phyloP scores from a whole-genome alignment of 352 stramenopile genomes.

The Pythium angustatum region DNA sequence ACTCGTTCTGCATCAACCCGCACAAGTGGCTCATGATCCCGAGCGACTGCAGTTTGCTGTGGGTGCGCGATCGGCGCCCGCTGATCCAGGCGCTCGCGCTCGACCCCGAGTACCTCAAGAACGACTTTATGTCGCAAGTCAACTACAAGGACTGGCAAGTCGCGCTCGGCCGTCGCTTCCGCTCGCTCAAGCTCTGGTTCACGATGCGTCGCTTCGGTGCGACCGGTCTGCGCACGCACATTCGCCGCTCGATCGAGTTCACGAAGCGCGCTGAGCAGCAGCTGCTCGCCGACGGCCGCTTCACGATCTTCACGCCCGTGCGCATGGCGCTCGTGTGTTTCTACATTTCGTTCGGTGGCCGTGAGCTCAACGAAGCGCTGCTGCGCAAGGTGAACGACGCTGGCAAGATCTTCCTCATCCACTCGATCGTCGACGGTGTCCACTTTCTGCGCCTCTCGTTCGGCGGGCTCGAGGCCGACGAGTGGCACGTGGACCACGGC shows the following conservation, averaged over 20 bases:
- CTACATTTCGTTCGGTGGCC: conserved; percentile 44
- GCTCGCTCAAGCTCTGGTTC: conserved; percentile 73
- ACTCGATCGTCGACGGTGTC: conserved; percentile 58
- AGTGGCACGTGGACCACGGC: conserved; percentile 51
- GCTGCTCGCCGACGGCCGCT: conserved; percentile 44
- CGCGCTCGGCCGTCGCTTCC: conserved; percentile 66
- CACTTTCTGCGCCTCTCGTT: conserved; percentile 58
- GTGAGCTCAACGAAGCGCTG: conserved; percentile 47
- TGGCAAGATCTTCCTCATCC: conserved; percentile 62
- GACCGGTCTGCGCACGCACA: conserved; percentile 49
- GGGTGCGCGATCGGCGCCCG: conserved; percentile 56
- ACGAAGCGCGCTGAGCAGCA: conserved; percentile 46
- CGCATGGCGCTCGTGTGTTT: conserved; percentile 72
- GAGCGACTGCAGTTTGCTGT: conserved; percentile 67
- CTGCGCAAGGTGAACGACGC: conserved; percentile 59
- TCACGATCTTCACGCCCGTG: conserved; percentile 49
- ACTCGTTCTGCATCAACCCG: conserved; percentile 73
- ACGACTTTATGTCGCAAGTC: conserved; percentile 57
- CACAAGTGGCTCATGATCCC: conserved; percentile 79
- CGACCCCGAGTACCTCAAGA: conserved; percentile 72
- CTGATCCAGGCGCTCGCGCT: conserved; percentile 58
- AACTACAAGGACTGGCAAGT: conserved; percentile 84
- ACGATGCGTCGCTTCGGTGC: conserved; percentile 68
- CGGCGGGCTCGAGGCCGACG: conserved; percentile 47
- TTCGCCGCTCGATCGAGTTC: conserved; percentile 49